A percentile compares a stretch with the other conserved stretches of the same genome.
These are phyloP conservation scores for Penicillium sp. DNA, from an alignment of 2,329 filamentous ascomycete genomes.

Conservation along the genomic window DNA sequence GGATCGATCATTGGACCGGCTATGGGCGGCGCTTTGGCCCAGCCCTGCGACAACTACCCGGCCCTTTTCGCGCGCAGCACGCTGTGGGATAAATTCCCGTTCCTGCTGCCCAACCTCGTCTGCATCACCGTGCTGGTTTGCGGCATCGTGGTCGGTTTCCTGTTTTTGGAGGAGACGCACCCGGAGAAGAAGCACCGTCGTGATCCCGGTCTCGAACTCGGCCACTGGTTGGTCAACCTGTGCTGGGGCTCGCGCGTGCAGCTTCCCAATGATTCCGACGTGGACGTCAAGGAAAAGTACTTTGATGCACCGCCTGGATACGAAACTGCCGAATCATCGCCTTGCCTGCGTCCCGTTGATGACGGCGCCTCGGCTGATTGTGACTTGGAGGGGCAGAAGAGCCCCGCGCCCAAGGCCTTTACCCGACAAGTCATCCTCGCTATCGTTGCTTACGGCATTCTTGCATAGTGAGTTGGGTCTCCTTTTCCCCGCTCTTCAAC, in stretches of 20 bases:
- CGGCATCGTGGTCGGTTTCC: conserved; percentile 73
- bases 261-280: conserved; percentile 50
- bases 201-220: conserved; percentile 75
- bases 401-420: conserved; percentile 63
- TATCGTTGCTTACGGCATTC: conserved; percentile 84
- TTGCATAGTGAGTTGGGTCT: conserved; percentile 76
- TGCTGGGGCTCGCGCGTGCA: conserved; percentile 32
- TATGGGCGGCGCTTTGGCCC: conserved; percentile 84
- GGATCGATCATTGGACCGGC: conserved; percentile 93
- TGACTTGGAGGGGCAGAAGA: conserved; percentile 45
- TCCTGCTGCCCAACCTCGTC: conserved; percentile 88
- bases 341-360: conserved; percentile 44
- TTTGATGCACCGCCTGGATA: conserved; percentile 71
- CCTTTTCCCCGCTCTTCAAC: not conserved
- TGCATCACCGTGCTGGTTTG: conserved; percentile 75
- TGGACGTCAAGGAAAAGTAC: conserved; percentile 36
- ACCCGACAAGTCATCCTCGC: conserved; percentile 82
- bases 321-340: conserved; percentile 57
- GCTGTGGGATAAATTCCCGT: conserved; percentile 84
- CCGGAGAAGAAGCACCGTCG: conserved; percentile 72
- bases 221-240: conserved; percentile 62
- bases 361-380: conserved; percentile 35
- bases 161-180: conserved; percentile 95
- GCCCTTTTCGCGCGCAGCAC: conserved; percentile 68
- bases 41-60: conserved; percentile 82